Percentiles rank a stretch among this genome's conserved stretches.
These are phyloP conservation scores for Maudiozyma turicensis DNA, from an alignment of 805 yeast genomes.

Conservation along the genomic window DNA sequence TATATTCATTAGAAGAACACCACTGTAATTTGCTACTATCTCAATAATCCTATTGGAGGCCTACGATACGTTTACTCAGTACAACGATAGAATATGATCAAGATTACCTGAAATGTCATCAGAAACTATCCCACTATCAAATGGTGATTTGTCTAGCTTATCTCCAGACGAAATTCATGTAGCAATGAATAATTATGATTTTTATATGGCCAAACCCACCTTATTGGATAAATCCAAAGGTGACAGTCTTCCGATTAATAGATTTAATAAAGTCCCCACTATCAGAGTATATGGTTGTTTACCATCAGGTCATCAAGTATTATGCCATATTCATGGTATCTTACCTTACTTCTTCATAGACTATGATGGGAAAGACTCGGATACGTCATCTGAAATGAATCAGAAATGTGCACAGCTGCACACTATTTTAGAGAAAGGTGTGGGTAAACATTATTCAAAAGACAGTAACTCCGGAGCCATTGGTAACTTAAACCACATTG, in stretches of 20 bases:
- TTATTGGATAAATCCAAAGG: constrained; percentile 40
- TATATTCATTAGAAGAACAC: too few species aligned
- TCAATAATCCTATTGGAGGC: too few species aligned
- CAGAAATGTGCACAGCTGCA: constrained; percentile 34
- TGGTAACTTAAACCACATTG: constrained; percentile 36
- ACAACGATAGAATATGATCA: not conserved
- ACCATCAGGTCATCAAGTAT: constrained; percentile 46
- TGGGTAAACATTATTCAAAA: not conserved
- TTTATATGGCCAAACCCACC: constrained; percentile 52
- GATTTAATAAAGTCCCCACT: constrained; percentile 52
- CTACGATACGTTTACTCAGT: not conserved
- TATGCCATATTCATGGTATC: constrained; percentile 73
- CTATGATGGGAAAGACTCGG: constrained; percentile 36
- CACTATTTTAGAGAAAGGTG: constrained; percentile 34
- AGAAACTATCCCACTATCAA: not conserved
- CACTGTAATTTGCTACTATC: too few species aligned
- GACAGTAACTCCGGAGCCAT: not conserved
- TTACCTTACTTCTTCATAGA: constrained; percentile 73
- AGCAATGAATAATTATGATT: constrained; percentile 56
- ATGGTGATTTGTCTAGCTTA: constrained; percentile 3
- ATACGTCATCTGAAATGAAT: constrained; percentile 17
- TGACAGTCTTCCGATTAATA: constrained; percentile 24
- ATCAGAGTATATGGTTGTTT: constrained; percentile 68
- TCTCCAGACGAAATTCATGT: constrained; percentile 28
- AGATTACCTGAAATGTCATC: not conserved